Percentiles rank a stretch among this genome's conserved stretches.
Evolutionary conservation across 2,329 filamentous ascomycete genomes (phyloP).

Genomic region (Cryphonectria radicalis): DNA sequence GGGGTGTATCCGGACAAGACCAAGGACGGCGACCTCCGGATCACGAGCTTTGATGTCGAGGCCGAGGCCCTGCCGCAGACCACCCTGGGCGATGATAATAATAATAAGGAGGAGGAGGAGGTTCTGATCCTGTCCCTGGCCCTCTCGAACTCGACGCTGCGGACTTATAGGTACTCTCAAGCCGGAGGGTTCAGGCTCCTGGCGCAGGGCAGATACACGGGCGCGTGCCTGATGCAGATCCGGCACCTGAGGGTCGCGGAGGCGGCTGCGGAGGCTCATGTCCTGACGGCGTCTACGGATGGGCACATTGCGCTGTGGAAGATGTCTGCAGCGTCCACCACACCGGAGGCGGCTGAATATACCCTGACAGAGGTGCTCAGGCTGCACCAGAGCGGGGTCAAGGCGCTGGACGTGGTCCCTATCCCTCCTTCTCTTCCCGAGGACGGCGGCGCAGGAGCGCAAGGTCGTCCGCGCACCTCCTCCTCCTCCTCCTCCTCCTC

Average conservation of each 20-base stretch:
- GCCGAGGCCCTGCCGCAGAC: constrained; percentile 9
- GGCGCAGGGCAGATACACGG: constrained; percentile 64
- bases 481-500: background rate
- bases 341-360: constrained; percentile 30
- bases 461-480: constrained; percentile 32
- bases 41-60: constrained; percentile 75
- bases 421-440: background rate
- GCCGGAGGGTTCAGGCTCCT: constrained; percentile 52
- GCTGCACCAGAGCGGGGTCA: constrained; percentile 83
- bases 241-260: constrained; percentile 44
- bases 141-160: constrained; percentile 83
- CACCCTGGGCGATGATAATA: constrained; percentile 17
- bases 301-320: constrained; percentile 71
- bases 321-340: constrained; percentile 17
- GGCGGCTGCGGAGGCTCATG: constrained; percentile 37
- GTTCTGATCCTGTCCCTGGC: constrained; percentile 69
- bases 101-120: constrained; percentile 9
- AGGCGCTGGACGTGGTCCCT: constrained; percentile 57
- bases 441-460: constrained; percentile 21
- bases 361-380: constrained; percentile 41
- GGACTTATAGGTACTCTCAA: constrained; percentile 57
- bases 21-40: constrained; percentile 69
- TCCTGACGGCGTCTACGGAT: constrained; percentile 80
- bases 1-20: constrained; percentile 56
- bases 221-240: constrained; percentile 75